phyloP scores from a whole-genome alignment of 73 alveolate genomes.

The Uronychia setigera region DNA sequence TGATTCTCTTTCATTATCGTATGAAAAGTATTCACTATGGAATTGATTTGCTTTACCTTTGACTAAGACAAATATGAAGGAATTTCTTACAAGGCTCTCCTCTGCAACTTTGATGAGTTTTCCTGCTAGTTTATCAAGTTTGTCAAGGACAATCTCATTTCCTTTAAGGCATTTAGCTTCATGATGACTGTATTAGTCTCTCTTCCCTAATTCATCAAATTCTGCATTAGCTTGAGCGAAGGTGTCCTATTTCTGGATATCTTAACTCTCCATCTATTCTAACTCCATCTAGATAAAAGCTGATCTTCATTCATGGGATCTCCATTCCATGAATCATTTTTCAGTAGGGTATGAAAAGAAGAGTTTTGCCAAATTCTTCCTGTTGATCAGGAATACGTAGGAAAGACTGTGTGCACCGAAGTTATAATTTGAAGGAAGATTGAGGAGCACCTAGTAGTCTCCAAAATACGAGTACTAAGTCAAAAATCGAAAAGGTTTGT shows the following conservation, averaged over 20 bases:
- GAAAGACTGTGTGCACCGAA: neutral
- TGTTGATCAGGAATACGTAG: neutral
- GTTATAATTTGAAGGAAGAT: neutral
- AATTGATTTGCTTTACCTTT: no score
- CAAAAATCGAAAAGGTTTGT: neutral
- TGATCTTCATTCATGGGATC: neutral
- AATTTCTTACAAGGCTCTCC: constrained; percentile 2
- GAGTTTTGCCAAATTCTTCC: neutral
- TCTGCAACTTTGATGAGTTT: neutral
- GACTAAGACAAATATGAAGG: no score
- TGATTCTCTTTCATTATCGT: no score
- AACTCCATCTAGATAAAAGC: neutral
- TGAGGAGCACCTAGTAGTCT: neutral
- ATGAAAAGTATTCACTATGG: no score
- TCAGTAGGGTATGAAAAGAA: neutral
- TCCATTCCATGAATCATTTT: neutral
- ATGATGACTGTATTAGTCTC: neutral
- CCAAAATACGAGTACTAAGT: neutral
- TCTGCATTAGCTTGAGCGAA: neutral
- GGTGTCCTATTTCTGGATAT: neutral
- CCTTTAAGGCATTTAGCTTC: neutral
- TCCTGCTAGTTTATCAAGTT: neutral
- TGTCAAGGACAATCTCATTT: neutral
- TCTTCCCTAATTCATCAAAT: neutral
- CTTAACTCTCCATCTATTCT: neutral